phyloP scores from a whole-genome alignment of 1,139 yeast genomes.

The Pneumocystis sp. region DNA sequence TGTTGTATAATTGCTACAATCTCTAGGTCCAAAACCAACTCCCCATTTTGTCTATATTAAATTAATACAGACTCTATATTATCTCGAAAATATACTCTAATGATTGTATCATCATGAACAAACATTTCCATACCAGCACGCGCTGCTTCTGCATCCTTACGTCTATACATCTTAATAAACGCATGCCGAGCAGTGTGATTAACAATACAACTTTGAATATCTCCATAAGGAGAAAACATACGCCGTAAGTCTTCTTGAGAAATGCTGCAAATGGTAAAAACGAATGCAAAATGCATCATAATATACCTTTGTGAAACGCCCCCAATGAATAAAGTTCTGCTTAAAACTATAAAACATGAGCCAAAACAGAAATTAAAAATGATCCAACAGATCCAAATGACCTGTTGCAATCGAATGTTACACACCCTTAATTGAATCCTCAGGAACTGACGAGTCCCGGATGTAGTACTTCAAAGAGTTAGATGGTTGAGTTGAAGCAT shows the following conservation, averaged over 20 bases:
- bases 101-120: slow-evolving; percentile 37
- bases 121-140: slow-evolving; percentile 34
- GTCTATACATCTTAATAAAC: slow-evolving; percentile 88
- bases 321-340: slow-evolving; percentile 79
- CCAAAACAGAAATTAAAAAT: neutral
- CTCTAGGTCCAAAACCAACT: slow-evolving; percentile 97
- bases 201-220: slow-evolving; percentile 77
- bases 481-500: slow-evolving; percentile 2
- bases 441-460: slow-evolving; percentile 54
- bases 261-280: slow-evolving; percentile 32
- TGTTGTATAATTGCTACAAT: slow-evolving; percentile 86
- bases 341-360: slow-evolving; percentile 6
- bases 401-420: slow-evolving; percentile 24
- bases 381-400: neutral
- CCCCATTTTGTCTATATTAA: slow-evolving; percentile 68
- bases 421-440: slow-evolving; percentile 65
- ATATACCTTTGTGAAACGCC: slow-evolving; percentile 51
- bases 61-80: neutral
- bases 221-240: slow-evolving; percentile 70
- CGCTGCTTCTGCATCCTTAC: slow-evolving; percentile 80
- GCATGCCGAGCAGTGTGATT: slow-evolving; percentile 89
- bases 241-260: slow-evolving; percentile 52
- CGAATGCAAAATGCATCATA: neutral
- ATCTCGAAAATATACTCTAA: slow-evolving; percentile 30
- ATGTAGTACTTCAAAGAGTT: slow-evolving; percentile 39